These are phyloP conservation scores for Backusella liffmaniae DNA, from an alignment of 192 early-diverging fungal species.

Conservation along the genomic window DNA sequence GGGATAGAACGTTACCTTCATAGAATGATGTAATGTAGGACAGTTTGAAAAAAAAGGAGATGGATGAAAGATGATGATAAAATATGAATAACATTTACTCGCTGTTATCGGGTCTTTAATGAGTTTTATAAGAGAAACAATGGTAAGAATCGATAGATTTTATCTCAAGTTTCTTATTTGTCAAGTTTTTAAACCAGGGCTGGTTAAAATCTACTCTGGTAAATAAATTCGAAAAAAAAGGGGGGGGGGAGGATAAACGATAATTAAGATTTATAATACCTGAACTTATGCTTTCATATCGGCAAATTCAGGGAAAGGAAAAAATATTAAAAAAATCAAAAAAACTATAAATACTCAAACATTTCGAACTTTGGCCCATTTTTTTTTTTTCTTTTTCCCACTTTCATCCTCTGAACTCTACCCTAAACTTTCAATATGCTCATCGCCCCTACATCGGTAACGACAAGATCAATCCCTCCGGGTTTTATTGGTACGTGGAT, in stretches of 20 bases:
- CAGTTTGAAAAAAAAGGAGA: not conserved
- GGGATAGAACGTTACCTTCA: not conserved
- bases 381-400: constrained; percentile 29
- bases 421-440: not conserved
- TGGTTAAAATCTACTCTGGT: not conserved
- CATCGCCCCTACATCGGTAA: constrained; percentile 9
- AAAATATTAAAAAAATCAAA: not conserved
- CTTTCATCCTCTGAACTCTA: constrained; percentile 9
- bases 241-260: not conserved
- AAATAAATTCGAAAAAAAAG: not conserved
- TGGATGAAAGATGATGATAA: not conserved
- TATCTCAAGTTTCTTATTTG: not conserved
- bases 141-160: not conserved
- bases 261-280: constrained; percentile 8
- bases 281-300: not conserved
- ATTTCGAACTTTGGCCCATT: not conserved
- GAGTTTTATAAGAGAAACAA: not conserved
- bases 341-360: not conserved
- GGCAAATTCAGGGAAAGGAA: not conserved
- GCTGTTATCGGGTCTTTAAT: not conserved
- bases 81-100: not conserved
- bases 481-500: constrained; percentile 27
- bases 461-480: constrained; percentile 21
- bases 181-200: constrained; percentile 1
- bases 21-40: not conserved